phyloP scores from a whole-genome alignment of 192 early-diverging fungal species.

The Pilobolus umbonatus region DNA sequence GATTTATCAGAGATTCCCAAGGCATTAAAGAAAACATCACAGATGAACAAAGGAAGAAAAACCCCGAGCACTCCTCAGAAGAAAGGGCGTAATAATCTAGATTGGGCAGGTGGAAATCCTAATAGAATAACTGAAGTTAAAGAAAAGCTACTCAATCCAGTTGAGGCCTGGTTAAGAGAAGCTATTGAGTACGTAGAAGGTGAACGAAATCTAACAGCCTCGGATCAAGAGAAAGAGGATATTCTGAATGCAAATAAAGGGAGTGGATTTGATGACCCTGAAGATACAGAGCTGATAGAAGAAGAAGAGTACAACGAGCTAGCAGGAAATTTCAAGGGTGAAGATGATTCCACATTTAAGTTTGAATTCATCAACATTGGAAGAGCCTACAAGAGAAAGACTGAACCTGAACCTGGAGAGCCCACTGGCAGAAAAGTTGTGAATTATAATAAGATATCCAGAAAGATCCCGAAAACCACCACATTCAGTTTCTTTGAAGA shows the following conservation, averaged over 20 bases:
- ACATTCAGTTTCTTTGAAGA: slow-evolving; percentile 15
- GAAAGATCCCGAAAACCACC: no score
- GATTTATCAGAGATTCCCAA: neutral
- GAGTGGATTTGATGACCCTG: slow-evolving; percentile 33
- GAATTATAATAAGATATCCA: slow-evolving; percentile 25
- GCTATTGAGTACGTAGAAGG: slow-evolving; percentile 21
- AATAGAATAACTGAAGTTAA: neutral
- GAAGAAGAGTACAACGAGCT: slow-evolving; percentile 43
- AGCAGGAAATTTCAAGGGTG: slow-evolving; percentile 38
- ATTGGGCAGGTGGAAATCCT: slow-evolving; percentile 5
- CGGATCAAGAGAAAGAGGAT: slow-evolving; percentile 13
- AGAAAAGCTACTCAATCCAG: slow-evolving; percentile 12
- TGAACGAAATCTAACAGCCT: neutral
- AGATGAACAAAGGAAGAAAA: neutral
- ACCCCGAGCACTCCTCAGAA: neutral
- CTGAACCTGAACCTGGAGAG: slow-evolving; percentile 6
- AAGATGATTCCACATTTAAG: slow-evolving; percentile 16
- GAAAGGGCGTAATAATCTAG: neutral
- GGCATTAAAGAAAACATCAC: neutral
- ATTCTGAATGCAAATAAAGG: slow-evolving; percentile 33
- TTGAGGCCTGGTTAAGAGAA: slow-evolving; percentile 30
- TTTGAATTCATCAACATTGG: slow-evolving; percentile 16
- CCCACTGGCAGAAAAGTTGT: slow-evolving; percentile 5
- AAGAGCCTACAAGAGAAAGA: neutral
- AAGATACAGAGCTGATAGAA: slow-evolving; percentile 42